Evolutionary conservation across 495 filamentous ascomycete species (phyloP), one percentile per base, ranked within the genome.

Genomic region (Parachaetomium inaequale): DNA sequence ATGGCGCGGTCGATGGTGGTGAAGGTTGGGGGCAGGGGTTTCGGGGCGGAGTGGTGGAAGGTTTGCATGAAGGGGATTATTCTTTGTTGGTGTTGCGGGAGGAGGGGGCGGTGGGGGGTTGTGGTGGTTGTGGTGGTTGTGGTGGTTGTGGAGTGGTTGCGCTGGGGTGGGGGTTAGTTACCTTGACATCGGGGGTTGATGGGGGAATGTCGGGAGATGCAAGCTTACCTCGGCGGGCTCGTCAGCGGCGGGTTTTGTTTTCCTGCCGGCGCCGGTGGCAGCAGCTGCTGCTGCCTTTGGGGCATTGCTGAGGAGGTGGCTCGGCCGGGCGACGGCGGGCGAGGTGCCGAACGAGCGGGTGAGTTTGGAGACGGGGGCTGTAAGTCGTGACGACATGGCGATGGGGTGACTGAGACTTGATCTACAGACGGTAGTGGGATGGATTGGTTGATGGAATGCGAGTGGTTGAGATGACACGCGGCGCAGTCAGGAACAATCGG

Each of bases 41-140:
- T 61, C 4, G 77, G 68, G 8, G 76, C 70, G n/a, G 73, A 76
- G 43, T 75, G 75, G 63, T 67, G 72, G 68, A 81, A 81, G 66
- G 75, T 79, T 65, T 81, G 79, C 79, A 81, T 81, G 59, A 81
- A 65, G 59, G 75, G 78, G 65, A 77, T 36, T 45, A 43, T 28
- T 40, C 4, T 0, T 36, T 26, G 52, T 59, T 31, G 56, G 66
- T 34, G 10, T 21, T 25, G 66, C 68, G 42, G 66, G 55, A 68
- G 67, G 36, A 64, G 15, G 19, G 75, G 69, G 55, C 65, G 68
- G 55, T 69, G 66, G 8, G 66, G 64, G n/a, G n/a, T n/a, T n/a
- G n/a, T n/a, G n/a, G n/a, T n/a, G 47, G 69, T 68, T 68, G 62
- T 51, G 46, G 57, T 51, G 38, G 45, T 40, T 23, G 46, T 64